phyloP scores from a whole-genome alignment of 2,329 filamentous ascomycete genomes.

The Septoria petroselini region DNA sequence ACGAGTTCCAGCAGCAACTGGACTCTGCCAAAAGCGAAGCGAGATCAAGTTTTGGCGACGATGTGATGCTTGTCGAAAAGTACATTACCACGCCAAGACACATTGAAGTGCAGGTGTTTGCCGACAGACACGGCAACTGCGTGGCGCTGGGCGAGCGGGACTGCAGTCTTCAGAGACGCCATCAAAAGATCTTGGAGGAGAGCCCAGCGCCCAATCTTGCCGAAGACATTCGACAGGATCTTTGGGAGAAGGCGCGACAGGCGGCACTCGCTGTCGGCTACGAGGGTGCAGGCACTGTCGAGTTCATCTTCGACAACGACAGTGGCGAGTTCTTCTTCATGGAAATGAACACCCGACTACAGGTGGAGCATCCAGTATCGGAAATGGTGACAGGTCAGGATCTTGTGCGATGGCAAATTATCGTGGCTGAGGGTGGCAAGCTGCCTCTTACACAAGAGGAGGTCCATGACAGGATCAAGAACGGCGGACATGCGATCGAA shows the following conservation, averaged over 20 bases:
- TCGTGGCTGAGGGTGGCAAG: constrained; percentile 70
- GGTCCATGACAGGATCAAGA: constrained; percentile 66
- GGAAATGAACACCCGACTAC: constrained; percentile 77
- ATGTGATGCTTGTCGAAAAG: constrained; percentile 65
- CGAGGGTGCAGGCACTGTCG: constrained; percentile 64
- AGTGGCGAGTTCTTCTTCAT: constrained; percentile 66
- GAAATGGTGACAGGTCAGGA: constrained; percentile 74
- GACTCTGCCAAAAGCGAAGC: constrained; percentile 64
- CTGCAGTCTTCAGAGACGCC: constrained; percentile 63
- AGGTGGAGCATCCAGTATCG: constrained; percentile 95
- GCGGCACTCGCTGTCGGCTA: constrained; percentile 63
- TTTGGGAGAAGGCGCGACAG: constrained; percentile 63
- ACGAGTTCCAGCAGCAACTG: constrained; percentile 60
- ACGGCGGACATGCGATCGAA: constrained; percentile 84
- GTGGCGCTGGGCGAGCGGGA: constrained; percentile 64
- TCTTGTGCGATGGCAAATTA: constrained; percentile 92
- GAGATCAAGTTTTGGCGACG: constrained; percentile 62
- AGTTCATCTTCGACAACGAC: constrained; percentile 69
- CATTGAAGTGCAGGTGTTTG: constrained; percentile 66
- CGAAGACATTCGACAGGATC: constrained; percentile 58
- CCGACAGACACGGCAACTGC: constrained; percentile 62
- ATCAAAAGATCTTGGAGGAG: constrained; percentile 66
- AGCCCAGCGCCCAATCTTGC: constrained; percentile 62
- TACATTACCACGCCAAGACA: constrained; percentile 65
- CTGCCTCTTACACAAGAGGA: constrained; percentile 64